Conservation (phyloP, 192 early-diverging fungal species). For the Helicostylum pulchrum region DNA sequence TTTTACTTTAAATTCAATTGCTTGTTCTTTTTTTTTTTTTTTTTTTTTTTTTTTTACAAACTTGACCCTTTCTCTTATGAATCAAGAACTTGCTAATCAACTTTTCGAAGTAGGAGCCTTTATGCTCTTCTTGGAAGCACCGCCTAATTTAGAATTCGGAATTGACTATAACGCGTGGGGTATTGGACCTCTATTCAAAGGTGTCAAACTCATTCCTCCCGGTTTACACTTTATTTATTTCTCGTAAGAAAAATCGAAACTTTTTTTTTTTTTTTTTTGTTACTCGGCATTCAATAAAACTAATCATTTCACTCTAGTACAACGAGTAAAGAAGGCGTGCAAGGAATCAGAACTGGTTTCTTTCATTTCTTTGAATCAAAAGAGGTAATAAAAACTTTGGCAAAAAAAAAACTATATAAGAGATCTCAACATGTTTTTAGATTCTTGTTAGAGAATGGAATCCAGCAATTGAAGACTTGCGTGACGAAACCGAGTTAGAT, state of each 20-base stretch:
- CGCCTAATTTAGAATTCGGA: constrained; percentile 79
- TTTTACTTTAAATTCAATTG: not conserved
- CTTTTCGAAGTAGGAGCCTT: constrained; percentile 77
- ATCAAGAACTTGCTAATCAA: constrained; percentile 74
- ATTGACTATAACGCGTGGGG: constrained; percentile 89
- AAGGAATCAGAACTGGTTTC: constrained; percentile 70
- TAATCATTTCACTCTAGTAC: constrained; percentile 18
- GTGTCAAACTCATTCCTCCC: constrained; percentile 90
- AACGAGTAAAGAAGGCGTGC: constrained; percentile 41
- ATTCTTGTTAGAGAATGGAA: constrained; percentile 84
- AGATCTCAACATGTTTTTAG: constrained; percentile 29
- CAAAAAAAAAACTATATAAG: not conserved
- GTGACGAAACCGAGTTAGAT: constrained; percentile 50
- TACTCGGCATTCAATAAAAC: no score
- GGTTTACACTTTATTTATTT: constrained; percentile 94
- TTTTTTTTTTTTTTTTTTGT: not conserved
- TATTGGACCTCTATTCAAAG: constrained; percentile 87
- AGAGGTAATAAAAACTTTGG: constrained; percentile 47
- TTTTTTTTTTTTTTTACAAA: not conserved
- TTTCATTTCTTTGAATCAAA: constrained; percentile 64
- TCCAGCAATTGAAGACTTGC: constrained; percentile 65
- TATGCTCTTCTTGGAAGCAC: constrained; percentile 81
- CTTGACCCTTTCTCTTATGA: constrained; percentile 47
- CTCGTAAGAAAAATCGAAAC: constrained; percentile 49
- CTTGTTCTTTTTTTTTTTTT: not conserved